A percentile compares a stretch with the other conserved stretches of the same genome.
Evolutionary conservation across 2,329 filamentous ascomycete species (phyloP).

Genomic region (Pyrenophora teres): DNA sequence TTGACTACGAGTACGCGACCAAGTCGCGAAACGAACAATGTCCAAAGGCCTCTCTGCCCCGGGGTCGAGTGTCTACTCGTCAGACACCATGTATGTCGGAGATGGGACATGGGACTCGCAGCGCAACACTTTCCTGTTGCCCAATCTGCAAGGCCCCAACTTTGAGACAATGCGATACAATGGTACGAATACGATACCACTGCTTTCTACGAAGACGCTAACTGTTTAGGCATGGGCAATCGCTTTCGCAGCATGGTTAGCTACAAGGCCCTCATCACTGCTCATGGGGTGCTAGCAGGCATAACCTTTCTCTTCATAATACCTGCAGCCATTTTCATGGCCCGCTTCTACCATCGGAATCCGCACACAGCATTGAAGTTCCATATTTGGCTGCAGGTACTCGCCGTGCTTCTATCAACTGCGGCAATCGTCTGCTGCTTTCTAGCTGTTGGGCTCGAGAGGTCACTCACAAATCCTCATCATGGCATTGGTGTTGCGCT

Average conservation of each 20-base stretch:
- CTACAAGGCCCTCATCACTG: constrained; percentile 72
- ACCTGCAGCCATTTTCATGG: constrained; percentile 73
- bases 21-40: constrained; percentile 20
- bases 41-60: constrained; percentile 63
- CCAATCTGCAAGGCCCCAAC: constrained; percentile 75
- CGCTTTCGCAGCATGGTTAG: constrained; percentile 70
- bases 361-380: constrained; percentile 66
- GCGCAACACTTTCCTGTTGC: constrained; percentile 77
- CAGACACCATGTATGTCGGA: constrained; percentile 74
- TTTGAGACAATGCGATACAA: constrained; percentile 85
- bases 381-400: constrained; percentile 75
- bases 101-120: constrained; percentile 83
- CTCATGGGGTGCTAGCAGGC: constrained; percentile 72
- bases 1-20: background rate
- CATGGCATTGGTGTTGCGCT: constrained; percentile 83
- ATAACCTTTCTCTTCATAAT: constrained; percentile 76
- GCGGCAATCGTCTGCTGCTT: constrained; percentile 76
- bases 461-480: constrained; percentile 79
- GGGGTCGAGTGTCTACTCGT: constrained; percentile 74
- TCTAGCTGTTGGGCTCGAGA: constrained; percentile 74
- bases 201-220: constrained; percentile 8
- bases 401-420: constrained; percentile 69
- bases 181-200: constrained; percentile 55
- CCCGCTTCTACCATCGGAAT: constrained; percentile 69
- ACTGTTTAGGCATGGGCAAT: constrained; percentile 74